Evolutionary conservation across 768 basidiomycete species (phyloP).

Genomic region (Crepidotus variabilis): DNA sequence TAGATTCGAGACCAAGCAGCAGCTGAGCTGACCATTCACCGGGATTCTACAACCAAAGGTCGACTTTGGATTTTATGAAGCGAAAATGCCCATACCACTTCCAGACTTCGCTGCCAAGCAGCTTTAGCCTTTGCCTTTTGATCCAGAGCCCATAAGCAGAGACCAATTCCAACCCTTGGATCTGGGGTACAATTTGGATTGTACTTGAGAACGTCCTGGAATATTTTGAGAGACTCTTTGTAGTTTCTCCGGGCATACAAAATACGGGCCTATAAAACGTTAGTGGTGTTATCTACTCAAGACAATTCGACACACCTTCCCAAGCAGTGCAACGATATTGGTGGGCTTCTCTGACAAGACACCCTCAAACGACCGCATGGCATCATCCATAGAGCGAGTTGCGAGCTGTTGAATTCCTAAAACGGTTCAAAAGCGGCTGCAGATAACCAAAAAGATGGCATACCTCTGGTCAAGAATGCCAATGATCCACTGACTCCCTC

Average conservation of each 20-base stretch:
- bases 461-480: slow-evolving; percentile 66
- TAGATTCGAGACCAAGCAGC: slow-evolving; percentile 79
- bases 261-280: slow-evolving; percentile 66
- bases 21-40: slow-evolving; percentile 76
- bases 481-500: slow-evolving; percentile 53
- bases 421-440: slow-evolving; percentile 3
- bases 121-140: slow-evolving; percentile 77
- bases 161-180: slow-evolving; percentile 91
- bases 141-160: slow-evolving; percentile 90
- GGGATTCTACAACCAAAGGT: slow-evolving; percentile 51
- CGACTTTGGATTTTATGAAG: not conserved
- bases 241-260: slow-evolving; percentile 77
- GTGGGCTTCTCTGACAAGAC: slow-evolving; percentile 77
- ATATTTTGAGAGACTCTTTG: slow-evolving; percentile 75
- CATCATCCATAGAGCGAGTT: slow-evolving; percentile 77
- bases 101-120: slow-evolving; percentile 89
- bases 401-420: slow-evolving; percentile 82
- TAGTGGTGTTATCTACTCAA: not conserved
- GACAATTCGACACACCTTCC: slow-evolving; percentile 56
- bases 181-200: slow-evolving; percentile 84
- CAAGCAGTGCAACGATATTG: slow-evolving; percentile 83
- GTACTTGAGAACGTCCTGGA: slow-evolving; percentile 79
- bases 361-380: slow-evolving; percentile 75
- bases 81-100: slow-evolving; percentile 55
- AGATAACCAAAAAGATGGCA: slow-evolving; percentile 8